Evolutionary conservation across 495 filamentous ascomycete genomes (phyloP), one percentile per base, ranked within the genome.

Genomic region (Aspergillus leporis): DNA sequence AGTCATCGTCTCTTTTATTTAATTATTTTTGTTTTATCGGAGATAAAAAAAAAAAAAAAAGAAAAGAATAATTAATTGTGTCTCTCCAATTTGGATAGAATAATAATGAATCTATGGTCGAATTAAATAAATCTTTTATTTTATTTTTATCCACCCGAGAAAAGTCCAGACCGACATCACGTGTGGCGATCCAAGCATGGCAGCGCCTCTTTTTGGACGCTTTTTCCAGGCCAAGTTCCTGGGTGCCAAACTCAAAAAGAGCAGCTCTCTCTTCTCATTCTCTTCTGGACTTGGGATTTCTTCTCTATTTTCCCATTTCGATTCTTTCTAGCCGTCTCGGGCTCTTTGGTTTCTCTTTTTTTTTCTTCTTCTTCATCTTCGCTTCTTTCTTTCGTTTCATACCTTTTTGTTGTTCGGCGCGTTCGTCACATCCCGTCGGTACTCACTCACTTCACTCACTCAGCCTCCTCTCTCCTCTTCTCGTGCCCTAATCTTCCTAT

Each of bases 101-200:
- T n/a, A 51, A 46, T n/a, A n/a, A n/a, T n/a, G n/a, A n/a, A n/a
- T n/a, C n/a, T n/a, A n/a, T n/a, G n/a, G n/a, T n/a, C n/a, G n/a
- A n/a, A n/a, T n/a, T n/a, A n/a, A n/a, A n/a, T n/a, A n/a, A n/a
- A n/a, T n/a, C n/a, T 36, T 9, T 36, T 4, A 14, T 36, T 36
- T 36, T 36, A 10, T 36, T 28, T 28, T 28, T 28, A 28, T 28
- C 25, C 25, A 28, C 25, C 25, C 25, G 25, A 28, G 3, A 7
- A 58, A 38, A 53, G 64, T 63, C 64, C 58, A 66, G 61, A 61
- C 65, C 61, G 43, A 36, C 55, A 55, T 66, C 63, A 66, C 63
- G 63, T 66, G 63, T 51, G 58, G 22, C 58, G 53, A 60, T 63
- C 61, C 53, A 40, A 54, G 31, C 47, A 30, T 54, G 25, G 53